Base-by-base conservation (phyloP, 805 yeast species). In the Saccharomycopsis guyanensis region DNA sequence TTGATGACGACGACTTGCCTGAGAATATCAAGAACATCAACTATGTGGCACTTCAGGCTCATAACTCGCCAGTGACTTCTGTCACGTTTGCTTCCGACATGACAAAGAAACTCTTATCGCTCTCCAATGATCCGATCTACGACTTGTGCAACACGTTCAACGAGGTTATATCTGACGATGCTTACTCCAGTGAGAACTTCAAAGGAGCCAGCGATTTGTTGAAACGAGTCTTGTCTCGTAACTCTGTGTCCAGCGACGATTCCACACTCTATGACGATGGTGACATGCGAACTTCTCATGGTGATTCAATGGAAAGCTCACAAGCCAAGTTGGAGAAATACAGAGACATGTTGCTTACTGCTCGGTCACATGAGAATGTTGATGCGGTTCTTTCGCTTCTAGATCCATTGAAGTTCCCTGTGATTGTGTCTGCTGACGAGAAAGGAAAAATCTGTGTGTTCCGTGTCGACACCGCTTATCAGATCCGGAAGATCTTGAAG, bases 121-220 rank as follows among this genome's bases (percentile, higher is more conserved):
- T 80, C 35, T 82, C 95, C 1, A 84, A 84, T 57, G 97, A 88
- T 61, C 76, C 84, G 7, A 76, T 89, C 3, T 86, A 74, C 61
- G 95, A 86, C 50, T 59, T 85, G 43, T 64, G 62, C 40, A 54
- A 36, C 7, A 43, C 45, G 3, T 47, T 42, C 25, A 22, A 13
- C 10, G 47, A 49, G 19, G 25, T 29, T 8, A 20, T 29, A 31
- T 16, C 16, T 38, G 60, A 66, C 52, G 68, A 29, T 63, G 59
- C 2, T 50, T 52, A 43, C 40, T 45, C 34, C 47, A 46, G 47
- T 44, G 43, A 20, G 42, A 16, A 32, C 24, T 18, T 42, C 27
- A 15, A 47, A 43, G 16, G 35, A 38, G 15, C 38, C 42, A 7
- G 20, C 40, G 15, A 25, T 32, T 6, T 46, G 42, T 12, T 12